These are phyloP conservation scores for Pochonia chlamydosporia DNA, from an alignment of 2,329 filamentous ascomycete genomes.

Conservation along the genomic window DNA sequence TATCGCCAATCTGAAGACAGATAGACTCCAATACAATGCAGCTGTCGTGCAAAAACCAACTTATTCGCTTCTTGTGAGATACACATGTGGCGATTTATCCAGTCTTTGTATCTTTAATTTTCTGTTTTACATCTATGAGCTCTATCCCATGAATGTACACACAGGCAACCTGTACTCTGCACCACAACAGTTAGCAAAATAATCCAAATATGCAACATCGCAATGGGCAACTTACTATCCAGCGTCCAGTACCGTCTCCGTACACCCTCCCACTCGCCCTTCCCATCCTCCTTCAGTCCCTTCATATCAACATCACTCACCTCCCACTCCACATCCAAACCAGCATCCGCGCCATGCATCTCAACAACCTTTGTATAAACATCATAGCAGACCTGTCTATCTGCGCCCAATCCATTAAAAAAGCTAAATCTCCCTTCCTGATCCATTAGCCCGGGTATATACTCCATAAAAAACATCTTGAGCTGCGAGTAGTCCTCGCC, in stretches of 20 bases:
- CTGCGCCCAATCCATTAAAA: slow-evolving; percentile 87
- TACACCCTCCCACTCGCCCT: slow-evolving; percentile 83
- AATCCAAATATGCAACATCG: background rate
- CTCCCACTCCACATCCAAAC: slow-evolving; percentile 83
- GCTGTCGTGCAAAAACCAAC: background rate
- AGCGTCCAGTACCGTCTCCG: slow-evolving; percentile 86
- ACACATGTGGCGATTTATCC: background rate
- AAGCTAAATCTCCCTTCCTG: slow-evolving; percentile 73
- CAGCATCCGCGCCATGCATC: slow-evolving; percentile 83
- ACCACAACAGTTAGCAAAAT: slow-evolving; percentile 3
- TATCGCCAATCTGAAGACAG: slow-evolving; percentile 9
- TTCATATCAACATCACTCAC: slow-evolving; percentile 67
- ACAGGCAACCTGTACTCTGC: slow-evolving; percentile 69
- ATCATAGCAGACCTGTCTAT: slow-evolving; percentile 89
- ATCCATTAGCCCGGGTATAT: slow-evolving; percentile 73
- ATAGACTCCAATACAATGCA: slow-evolving; percentile 12
- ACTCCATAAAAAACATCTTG: slow-evolving; percentile 80
- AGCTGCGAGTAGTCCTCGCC: slow-evolving; percentile 88
- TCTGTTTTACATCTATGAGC: background rate
- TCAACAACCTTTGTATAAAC: slow-evolving; percentile 91
- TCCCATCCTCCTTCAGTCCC: slow-evolving; percentile 56
- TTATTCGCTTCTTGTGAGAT: background rate
- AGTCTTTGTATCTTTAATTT: background rate
- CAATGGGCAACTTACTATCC: slow-evolving; percentile 35
- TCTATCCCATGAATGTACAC: slow-evolving; percentile 66